Conservation (phyloP, 164 flowering plant species). For the Magnolia sinica region DNA sequence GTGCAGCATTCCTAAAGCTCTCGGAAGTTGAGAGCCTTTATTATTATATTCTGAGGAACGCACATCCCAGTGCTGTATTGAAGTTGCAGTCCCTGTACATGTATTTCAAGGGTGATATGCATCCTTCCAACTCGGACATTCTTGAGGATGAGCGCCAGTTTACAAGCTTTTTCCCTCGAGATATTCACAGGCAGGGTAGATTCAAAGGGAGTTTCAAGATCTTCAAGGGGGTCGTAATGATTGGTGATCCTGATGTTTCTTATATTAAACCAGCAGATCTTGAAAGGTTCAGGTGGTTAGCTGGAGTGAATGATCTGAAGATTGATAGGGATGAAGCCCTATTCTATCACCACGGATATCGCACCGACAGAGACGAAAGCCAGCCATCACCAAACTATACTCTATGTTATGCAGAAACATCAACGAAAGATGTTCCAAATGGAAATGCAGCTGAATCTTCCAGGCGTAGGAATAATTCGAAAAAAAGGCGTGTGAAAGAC, state of each 20-base stretch:
- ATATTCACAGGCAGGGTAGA: slow-evolving; percentile 10
- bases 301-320: slow-evolving; percentile 10
- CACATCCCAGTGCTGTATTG: slow-evolving; percentile 13
- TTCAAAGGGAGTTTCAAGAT: slow-evolving; percentile 5
- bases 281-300: slow-evolving; percentile 15
- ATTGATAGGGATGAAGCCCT: slow-evolving; percentile 10
- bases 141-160: slow-evolving; percentile 16
- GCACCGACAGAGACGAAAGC: not conserved
- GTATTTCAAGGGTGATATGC: slow-evolving; percentile 12
- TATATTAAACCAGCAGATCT: slow-evolving; percentile 12
- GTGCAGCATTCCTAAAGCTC: slow-evolving; percentile 8
- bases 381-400: not conserved
- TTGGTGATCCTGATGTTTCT: slow-evolving; percentile 13
- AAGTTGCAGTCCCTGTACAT: slow-evolving; percentile 6
- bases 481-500: slow-evolving; percentile 4
- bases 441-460: slow-evolving; percentile 12
- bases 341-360: not conserved
- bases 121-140: not conserved
- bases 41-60: slow-evolving; percentile 14
- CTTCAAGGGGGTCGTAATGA: slow-evolving; percentile 12
- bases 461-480: not conserved
- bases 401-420: not conserved
- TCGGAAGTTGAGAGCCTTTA: slow-evolving; percentile 16
- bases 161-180: slow-evolving; percentile 12
- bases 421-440: slow-evolving; percentile 2